Conservation (phyloP, 2,329 filamentous ascomycete species). For the Hymenoscyphus fraxineus region DNA sequence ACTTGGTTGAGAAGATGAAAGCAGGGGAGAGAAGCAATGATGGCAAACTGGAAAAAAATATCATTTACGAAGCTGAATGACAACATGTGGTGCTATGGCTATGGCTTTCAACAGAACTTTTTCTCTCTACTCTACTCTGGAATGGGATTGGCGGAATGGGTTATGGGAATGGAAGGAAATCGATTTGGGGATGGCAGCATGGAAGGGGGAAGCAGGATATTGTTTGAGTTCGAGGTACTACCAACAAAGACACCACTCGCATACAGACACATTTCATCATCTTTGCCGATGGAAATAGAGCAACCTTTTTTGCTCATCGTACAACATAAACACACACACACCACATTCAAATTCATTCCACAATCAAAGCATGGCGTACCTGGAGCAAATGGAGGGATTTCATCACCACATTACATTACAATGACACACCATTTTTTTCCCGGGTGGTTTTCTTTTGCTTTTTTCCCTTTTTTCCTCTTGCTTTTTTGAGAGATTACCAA, state of each 20-base stretch:
- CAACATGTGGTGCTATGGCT: background rate
- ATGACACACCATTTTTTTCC: background rate
- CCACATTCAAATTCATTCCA: background rate
- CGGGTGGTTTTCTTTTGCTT: background rate
- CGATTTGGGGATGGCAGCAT: background rate
- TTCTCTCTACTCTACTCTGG: background rate
- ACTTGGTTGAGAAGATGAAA: slow-evolving; percentile 8
- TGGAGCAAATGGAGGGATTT: background rate
- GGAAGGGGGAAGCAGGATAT: background rate
- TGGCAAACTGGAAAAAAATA: background rate
- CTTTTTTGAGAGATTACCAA: background rate
- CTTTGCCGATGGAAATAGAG: background rate
- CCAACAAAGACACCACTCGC: background rate
- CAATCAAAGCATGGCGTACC: background rate
- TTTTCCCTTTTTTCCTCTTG: background rate
- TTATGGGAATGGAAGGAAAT: background rate
- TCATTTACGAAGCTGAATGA: background rate
- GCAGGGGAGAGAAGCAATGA: background rate
- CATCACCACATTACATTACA: background rate
- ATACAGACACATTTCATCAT: background rate
- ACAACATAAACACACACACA: background rate
- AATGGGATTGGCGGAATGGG: background rate
- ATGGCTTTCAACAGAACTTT: background rate
- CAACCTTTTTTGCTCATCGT: background rate
- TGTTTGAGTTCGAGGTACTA: background rate